These are phyloP conservation scores for Globisporangium middletonii DNA, from an alignment of 352 stramenopile species.

Conservation along the genomic window DNA sequence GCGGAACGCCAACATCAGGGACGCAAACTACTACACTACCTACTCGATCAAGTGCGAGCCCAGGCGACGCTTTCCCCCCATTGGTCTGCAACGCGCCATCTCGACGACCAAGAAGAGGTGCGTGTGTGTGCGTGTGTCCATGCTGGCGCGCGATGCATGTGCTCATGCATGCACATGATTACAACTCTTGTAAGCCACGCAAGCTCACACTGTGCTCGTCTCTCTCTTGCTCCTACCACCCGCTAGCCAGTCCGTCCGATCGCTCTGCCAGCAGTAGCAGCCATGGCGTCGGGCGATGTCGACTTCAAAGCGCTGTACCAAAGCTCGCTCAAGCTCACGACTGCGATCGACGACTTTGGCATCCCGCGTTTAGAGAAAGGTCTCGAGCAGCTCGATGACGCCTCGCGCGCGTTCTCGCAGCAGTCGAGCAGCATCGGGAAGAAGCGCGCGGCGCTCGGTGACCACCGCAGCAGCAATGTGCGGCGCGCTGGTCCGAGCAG, in stretches of 20 bases:
- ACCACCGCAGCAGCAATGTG: constrained; percentile 5
- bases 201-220: background rate
- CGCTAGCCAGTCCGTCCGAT: background rate
- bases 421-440: constrained; percentile 38
- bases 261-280: background rate
- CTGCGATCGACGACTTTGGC: constrained; percentile 59
- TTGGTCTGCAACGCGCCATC: constrained; percentile 7
- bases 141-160: background rate
- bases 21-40: background rate
- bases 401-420: constrained; percentile 42
- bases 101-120: background rate
- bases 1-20: no score
- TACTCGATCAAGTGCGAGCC: background rate
- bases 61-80: background rate
- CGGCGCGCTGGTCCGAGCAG: constrained; percentile 15
- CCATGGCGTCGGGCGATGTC: constrained; percentile 32
- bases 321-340: constrained; percentile 84
- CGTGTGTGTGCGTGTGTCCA: background rate
- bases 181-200: background rate
- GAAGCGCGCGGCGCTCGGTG: constrained; percentile 33
- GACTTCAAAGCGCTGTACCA: constrained; percentile 86
- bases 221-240: background rate
- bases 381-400: constrained; percentile 76
- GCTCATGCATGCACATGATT: background rate
- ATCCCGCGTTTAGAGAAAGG: constrained; percentile 76